Conservation (phyloP, 441 rosid genomes). For the Adansonia grandidieri region DNA sequence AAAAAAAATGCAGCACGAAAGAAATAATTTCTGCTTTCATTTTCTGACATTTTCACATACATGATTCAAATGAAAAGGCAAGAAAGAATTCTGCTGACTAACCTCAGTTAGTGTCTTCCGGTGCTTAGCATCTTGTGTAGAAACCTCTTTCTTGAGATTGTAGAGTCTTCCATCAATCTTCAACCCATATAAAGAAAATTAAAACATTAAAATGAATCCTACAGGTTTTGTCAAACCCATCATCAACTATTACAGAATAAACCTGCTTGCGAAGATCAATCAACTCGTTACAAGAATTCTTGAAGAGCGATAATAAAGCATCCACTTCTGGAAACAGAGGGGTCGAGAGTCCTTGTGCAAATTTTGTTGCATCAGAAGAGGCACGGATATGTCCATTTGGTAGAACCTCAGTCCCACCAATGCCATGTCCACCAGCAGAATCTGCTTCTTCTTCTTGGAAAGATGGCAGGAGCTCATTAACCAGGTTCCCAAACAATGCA, state of each 20-base stretch:
- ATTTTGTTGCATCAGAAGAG: conserved; percentile 60
- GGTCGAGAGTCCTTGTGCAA: conserved; percentile 55
- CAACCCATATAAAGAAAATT: conserved; percentile 32
- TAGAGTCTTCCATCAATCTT: conserved; percentile 90
- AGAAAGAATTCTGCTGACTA: conserved; percentile 30
- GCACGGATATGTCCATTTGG: conserved; percentile 71
- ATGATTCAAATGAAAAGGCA: neutral
- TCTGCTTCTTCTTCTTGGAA: conserved; percentile 87
- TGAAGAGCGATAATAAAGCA: conserved; percentile 77
- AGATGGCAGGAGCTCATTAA: conserved; percentile 82
- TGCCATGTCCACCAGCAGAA: conserved; percentile 62
- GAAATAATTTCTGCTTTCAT: conserved; percentile 13
- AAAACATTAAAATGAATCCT: conserved; percentile 24
- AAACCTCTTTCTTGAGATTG: conserved; percentile 90
- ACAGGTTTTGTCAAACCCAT: conserved; percentile 5
- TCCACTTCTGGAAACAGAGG: conserved; percentile 98
- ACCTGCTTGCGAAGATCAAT: conserved; percentile 94
- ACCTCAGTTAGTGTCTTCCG: conserved; percentile 95
- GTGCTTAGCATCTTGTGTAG: conserved; percentile 91
- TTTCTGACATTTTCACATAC: conserved; percentile 2
- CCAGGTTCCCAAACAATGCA: conserved; percentile 90
- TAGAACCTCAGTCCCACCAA: conserved; percentile 60
- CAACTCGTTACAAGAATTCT: conserved; percentile 88
- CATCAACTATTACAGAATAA: conserved; percentile 21
- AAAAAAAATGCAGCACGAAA: neutral